Evolutionary conservation across 495 filamentous ascomycete species (phyloP).

Genomic region (Penicillium diatomitis): DNA sequence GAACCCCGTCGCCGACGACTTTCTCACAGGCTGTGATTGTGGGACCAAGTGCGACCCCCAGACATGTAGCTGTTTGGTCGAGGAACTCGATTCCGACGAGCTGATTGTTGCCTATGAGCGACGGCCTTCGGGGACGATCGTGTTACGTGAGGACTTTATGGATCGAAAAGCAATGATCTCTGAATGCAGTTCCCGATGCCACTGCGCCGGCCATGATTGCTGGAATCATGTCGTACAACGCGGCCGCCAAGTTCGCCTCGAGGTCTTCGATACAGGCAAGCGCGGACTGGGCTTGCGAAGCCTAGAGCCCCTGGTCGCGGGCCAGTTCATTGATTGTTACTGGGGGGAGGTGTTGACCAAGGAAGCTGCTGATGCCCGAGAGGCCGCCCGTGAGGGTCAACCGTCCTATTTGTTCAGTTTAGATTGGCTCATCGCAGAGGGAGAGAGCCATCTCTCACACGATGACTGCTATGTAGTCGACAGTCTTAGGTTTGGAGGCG

Average conservation of each 20-base stretch:
- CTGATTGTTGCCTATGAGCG: constrained; percentile 29
- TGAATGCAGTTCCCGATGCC: constrained; percentile 72
- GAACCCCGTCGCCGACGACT: constrained; percentile 19
- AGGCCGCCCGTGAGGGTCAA: constrained; percentile 29
- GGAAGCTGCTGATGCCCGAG: constrained; percentile 56
- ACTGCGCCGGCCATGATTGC: constrained; percentile 49
- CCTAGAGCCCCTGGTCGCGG: constrained; percentile 54
- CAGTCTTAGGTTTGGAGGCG: constrained; percentile 47
- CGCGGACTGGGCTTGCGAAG: constrained; percentile 82
- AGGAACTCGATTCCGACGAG: constrained; percentile 28
- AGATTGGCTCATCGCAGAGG: constrained; percentile 59
- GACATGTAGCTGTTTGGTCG: constrained; percentile 28
- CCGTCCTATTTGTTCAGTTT: constrained; percentile 72
- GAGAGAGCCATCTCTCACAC: constrained; percentile 1
- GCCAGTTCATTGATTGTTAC: constrained; percentile 85
- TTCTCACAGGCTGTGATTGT: constrained; percentile 36
- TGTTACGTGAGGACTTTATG: constrained; percentile 22
- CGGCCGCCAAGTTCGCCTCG: constrained; percentile 62
- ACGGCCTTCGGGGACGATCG: constrained; percentile 1
- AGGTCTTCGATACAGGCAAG: constrained; percentile 70
- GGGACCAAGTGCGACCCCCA: constrained; percentile 19
- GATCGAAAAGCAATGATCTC: constrained; percentile 48
- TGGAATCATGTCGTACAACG: constrained; percentile 74
- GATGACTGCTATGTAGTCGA: constrained; percentile 46
- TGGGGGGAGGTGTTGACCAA: constrained; percentile 79